Percentiles rank a stretch among this genome's conserved stretches.
These are phyloP conservation scores for Pyricularia sp. DNA, from an alignment of 2,329 filamentous ascomycete genomes.

Conservation along the genomic window DNA sequence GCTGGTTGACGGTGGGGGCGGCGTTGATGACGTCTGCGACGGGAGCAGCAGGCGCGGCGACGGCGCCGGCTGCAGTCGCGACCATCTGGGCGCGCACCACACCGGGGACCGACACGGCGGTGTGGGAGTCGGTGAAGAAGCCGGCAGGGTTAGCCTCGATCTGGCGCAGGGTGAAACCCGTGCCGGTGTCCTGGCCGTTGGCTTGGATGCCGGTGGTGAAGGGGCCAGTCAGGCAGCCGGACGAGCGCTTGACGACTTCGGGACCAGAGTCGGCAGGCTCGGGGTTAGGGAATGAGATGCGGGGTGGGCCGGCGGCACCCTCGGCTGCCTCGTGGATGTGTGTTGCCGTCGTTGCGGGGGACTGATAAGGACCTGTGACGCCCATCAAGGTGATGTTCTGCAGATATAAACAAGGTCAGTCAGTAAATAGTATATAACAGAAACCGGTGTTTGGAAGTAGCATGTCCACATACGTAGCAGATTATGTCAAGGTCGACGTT, in stretches of 20 bases:
- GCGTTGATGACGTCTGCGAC: neutral
- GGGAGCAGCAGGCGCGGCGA: neutral
- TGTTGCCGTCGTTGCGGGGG: slow-evolving; percentile 31
- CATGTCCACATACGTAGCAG: slow-evolving; percentile 13
- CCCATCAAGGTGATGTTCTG: slow-evolving; percentile 34
- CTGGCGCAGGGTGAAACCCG: slow-evolving; percentile 28
- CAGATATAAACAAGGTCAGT: neutral
- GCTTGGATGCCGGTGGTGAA: slow-evolving; percentile 28
- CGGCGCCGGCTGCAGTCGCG: slow-evolving; percentile 1
- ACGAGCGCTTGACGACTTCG: slow-evolving; percentile 10
- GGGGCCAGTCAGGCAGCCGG: slow-evolving; percentile 20
- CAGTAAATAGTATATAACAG: neutral
- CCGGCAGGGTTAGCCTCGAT: slow-evolving; percentile 32
- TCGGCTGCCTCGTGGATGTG: slow-evolving; percentile 33
- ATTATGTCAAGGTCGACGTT: slow-evolving; percentile 22
- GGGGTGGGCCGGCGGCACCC: slow-evolving; percentile 29
- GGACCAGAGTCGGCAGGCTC: slow-evolving; percentile 18
- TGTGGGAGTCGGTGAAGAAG: slow-evolving; percentile 37
- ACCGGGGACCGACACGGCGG: slow-evolving; percentile 25
- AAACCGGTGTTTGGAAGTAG: neutral
- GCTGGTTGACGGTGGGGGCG: neutral
- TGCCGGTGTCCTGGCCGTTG: slow-evolving; percentile 29
- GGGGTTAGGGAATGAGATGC: slow-evolving; percentile 32
- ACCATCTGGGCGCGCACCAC: slow-evolving; percentile 32
- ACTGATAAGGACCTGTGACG: slow-evolving; percentile 30